Evolutionary conservation across 805 yeast genomes (phyloP).

Genomic region (Myxozyma geophila): DNA sequence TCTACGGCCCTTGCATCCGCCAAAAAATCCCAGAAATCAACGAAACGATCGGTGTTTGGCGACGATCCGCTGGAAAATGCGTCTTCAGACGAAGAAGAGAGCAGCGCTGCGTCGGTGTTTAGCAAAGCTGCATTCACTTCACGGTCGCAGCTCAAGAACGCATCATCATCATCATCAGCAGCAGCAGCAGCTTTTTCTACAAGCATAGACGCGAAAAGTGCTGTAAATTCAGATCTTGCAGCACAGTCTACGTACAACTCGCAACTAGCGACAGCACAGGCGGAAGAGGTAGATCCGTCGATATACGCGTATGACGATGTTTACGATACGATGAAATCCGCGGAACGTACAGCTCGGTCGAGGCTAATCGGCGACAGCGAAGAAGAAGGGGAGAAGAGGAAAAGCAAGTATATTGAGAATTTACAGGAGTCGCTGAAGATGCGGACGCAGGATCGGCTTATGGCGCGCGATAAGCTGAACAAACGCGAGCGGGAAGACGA

Average conservation of each 20-base stretch:
- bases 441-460: constrained; percentile 54
- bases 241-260: constrained; percentile 22
- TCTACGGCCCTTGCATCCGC: not conserved
- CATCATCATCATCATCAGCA: not conserved
- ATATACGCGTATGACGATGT: constrained; percentile 54
- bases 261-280: constrained; percentile 9
- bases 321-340: constrained; percentile 51
- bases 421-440: constrained; percentile 52
- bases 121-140: not conserved
- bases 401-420: constrained; percentile 49
- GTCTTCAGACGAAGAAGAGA: not conserved
- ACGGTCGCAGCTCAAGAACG: not conserved
- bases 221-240: constrained; percentile 22
- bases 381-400: constrained; percentile 24
- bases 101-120: not conserved
- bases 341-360: constrained; percentile 29
- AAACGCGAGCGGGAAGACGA: constrained; percentile 50
- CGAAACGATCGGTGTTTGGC: constrained; percentile 5
- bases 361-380: constrained; percentile 9
- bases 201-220: not conserved
- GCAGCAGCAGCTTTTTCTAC: no score
- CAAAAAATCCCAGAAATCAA: not conserved
- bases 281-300: constrained; percentile 28
- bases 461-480: constrained; percentile 48
- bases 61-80: constrained; percentile 6